Percentiles rank a stretch among this genome's conserved stretches.
Evolutionary conservation across 371 early-diverging fungal genomes (phyloP).

Genomic region (Parasitella parasitica): DNA sequence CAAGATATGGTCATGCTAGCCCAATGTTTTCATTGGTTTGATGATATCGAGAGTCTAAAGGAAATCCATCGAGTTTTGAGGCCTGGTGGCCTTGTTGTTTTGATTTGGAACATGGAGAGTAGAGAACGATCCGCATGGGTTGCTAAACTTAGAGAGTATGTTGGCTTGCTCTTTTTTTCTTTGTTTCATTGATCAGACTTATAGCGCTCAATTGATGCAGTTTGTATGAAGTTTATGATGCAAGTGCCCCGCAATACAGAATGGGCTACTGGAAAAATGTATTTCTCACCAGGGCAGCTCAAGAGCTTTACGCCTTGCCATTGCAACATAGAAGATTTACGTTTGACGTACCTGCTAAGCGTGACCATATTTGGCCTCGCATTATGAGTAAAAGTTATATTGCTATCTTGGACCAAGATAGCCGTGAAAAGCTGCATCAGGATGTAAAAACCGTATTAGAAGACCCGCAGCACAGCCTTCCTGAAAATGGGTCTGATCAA

Average conservation of each 20-base stretch:
- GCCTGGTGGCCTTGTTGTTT: constrained; percentile 35
- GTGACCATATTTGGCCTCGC: constrained; percentile 32
- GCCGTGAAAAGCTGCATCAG: constrained; percentile 16
- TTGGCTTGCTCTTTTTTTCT: too few relatives aligned
- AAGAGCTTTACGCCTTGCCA: constrained; percentile 21
- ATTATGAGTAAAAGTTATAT: constrained; percentile 48
- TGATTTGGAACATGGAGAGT: constrained; percentile 59
- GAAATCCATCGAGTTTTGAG: constrained; percentile 56
- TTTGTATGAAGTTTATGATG: constrained; percentile 35
- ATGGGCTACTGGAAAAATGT: constrained; percentile 37
- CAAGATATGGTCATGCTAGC: constrained; percentile 50
- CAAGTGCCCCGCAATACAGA: constrained; percentile 38
- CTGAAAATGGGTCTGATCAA: constrained; percentile 8
- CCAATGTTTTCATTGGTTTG: constrained; percentile 65
- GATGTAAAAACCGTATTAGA: constrained; percentile 27
- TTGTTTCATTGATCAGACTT: too few relatives aligned
- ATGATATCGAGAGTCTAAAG: constrained; percentile 34
- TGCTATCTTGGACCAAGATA: constrained; percentile 29
- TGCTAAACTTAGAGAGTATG: constrained; percentile 31
- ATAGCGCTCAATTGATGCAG: not conserved
- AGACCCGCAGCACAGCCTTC: constrained; percentile 18
- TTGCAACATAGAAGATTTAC: constrained; percentile 22
- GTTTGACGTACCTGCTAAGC: constrained; percentile 16
- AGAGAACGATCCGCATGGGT: constrained; percentile 39
- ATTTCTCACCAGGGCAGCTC: constrained; percentile 31